Evolutionary conservation across 177 flowering plant species (phyloP), one percentile per base, ranked within the genome.

Genomic region (Vitis hybrid): DNA sequence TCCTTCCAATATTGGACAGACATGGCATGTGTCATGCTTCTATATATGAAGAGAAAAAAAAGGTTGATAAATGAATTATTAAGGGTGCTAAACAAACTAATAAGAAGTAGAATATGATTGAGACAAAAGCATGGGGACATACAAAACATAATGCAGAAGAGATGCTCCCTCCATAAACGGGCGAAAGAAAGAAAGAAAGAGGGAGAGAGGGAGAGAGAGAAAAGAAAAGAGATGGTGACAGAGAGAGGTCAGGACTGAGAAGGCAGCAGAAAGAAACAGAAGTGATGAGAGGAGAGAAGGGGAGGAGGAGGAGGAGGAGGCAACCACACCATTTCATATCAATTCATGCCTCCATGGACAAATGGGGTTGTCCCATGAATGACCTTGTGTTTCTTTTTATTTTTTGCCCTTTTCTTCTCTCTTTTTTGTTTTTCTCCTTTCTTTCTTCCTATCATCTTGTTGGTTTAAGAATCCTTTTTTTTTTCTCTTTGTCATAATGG

Each of bases 341-440:
- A 57, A 6, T 15, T 57, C 52, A 56, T 70, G 66, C 56, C 60
- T 64, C 27, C 40, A 19, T 64, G 69, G 68, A 49, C 74, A 64
- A 64, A 69, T 60, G 64, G 72, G 72, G 72, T 50, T 71, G 63
- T 63, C 63, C 62, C 64, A 57, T 51, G 64, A 71, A 64, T 62
- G 69, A 57, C 73, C 60, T 59, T 60, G 40, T 50, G 56, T 15
- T 50, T 59, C 56, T 2, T 9, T 6, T 32, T 46, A 3, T 55
- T 11, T 50, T 19, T n/a, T 63, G 7, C 4, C 10, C 18, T 63
- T 46, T 48, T 46, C 40, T 27, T 9, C 21, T 60, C 21, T 60
- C 17, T 18, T 13, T 60, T 46, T 63, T 17, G 18, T 63, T 63
- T 46, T 48, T 46, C 40, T 60, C 15, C 30, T 60, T 60, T 60